Percentiles rank a stretch among this genome's conserved stretches.
Evolutionary conservation across 192 early-diverging fungal species (phyloP).

Genomic region (Funneliformis geosporum): DNA sequence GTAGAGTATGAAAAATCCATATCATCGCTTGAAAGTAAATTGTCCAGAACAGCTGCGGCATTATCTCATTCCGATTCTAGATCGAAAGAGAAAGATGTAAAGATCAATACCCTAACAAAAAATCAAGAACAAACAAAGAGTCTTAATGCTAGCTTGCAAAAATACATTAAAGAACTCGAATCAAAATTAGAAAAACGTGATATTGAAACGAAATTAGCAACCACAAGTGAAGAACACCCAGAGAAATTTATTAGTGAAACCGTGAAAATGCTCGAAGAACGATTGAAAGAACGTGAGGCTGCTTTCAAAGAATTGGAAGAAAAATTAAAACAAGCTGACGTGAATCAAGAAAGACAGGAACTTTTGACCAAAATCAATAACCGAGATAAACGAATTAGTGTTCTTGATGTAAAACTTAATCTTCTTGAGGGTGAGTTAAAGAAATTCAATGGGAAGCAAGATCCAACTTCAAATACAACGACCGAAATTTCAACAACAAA

Average conservation of each 20-base stretch:
- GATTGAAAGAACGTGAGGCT: neutral
- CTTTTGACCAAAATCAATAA: neutral
- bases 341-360: neutral
- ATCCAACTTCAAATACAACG: neutral
- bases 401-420: neutral
- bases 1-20: conserved; percentile 68
- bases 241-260: conserved; percentile 18
- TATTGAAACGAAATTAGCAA: neutral
- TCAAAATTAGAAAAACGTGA: neutral
- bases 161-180: conserved; percentile 27
- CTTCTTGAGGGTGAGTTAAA: neutral
- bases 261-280: neutral
- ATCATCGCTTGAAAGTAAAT: conserved; percentile 59
- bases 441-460: neutral
- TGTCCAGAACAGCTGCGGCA: conserved; percentile 56
- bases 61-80: conserved; percentile 56
- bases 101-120: conserved; percentile 30
- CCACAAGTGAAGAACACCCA: neutral
- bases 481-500: too few relatives aligned
- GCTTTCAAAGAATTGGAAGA: neutral
- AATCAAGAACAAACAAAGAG: neutral
- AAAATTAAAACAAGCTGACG: neutral
- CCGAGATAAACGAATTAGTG: neutral
- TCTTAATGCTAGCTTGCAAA: neutral
- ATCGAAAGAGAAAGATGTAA: conserved; percentile 56